Conservation (phyloP, 371 early-diverging fungal genomes). For the Syncephalastrum contaminatum region DNA sequence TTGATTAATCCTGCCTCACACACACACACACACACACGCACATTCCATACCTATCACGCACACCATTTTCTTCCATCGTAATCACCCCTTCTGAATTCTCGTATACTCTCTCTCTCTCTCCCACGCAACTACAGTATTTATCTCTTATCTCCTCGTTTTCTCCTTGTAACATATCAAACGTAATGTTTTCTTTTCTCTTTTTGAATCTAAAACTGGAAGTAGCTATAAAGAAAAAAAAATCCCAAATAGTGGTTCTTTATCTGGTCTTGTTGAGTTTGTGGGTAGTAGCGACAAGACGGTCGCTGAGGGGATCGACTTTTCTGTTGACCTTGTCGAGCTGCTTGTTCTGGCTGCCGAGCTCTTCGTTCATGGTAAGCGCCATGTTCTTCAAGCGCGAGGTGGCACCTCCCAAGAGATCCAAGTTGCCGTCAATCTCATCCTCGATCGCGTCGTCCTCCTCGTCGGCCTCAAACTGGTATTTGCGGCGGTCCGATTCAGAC, state of each 20-base stretch:
- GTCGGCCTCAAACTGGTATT: constrained; percentile 66
- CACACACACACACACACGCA: neutral
- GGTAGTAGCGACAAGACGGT: constrained; percentile 40
- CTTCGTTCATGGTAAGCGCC: constrained; percentile 72
- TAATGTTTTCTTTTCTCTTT: constrained; percentile 8
- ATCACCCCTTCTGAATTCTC: neutral
- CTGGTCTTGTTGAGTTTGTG: constrained; percentile 46
- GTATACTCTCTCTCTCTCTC: neutral
- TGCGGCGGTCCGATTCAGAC: constrained; percentile 56
- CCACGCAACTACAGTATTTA: neutral
- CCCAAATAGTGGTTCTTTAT: constrained; percentile 7
- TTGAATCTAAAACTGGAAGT: constrained; percentile 2
- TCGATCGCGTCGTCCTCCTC: constrained; percentile 72
- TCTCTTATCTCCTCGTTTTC: constrained; percentile 2
- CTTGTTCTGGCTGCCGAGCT: constrained; percentile 71
- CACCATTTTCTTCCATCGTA: neutral
- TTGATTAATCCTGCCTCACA: no score
- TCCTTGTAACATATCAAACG: constrained; percentile 4
- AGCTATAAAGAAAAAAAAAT: constrained; percentile 6
- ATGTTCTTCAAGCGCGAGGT: constrained; percentile 71
- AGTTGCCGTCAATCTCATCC: constrained; percentile 77
- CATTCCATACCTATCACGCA: neutral
- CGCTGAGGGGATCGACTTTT: constrained; percentile 47
- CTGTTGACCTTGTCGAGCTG: constrained; percentile 26
- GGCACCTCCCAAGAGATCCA: constrained; percentile 66